Base-by-base conservation (phyloP, 2,329 filamentous ascomycete species). In the Ceratocystis lukuohia region DNA sequence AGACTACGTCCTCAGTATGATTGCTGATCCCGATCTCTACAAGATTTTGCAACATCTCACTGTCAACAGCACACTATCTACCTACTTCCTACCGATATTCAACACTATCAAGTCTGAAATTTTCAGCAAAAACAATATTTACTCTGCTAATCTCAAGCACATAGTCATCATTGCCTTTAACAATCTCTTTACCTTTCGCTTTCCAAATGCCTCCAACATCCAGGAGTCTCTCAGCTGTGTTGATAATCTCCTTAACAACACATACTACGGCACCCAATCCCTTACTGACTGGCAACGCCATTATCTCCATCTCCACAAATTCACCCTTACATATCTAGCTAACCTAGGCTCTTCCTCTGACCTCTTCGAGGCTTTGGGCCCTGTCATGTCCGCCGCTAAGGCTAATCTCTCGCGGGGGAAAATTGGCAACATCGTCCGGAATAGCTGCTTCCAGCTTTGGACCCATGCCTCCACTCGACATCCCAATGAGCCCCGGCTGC, bases 81-180 rank as follows among this genome's bases (percentile, higher is more conserved):
- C 22, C 20, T 25, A 53, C 20, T 17, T 53, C 12, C 8, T 53
- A 10, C 33, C 44, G 15, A 64, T 64, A n/a, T 41, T 64, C 5
- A 30, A 4, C 25, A 64, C 25, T 28, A 53, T 64, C 1, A 30
- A 53, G n/a, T 20, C 30, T 5, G 62, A 64, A 20, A 25, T 64
- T 17, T 64, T 64, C 37, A 44, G 30, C 44, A 33, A 44, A 41
- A 64, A 64, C 50, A 64, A 64, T n/a, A 56, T 56, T 20, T 64
- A 64, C 28, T 33, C 37, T 15, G 62, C 44, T 25, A 61, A 15
- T 25, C 20, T 46, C 44, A 64, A 48, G 25, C n/a, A 33, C n/a
- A 50, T 17, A 48, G 22, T 28, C 4, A 17, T 33, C 25, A 48
- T 28, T 22, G 59, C 59, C 22, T 61, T 44, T n/a, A 41, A 53